These are phyloP conservation scores for Aspergillus nidulans DNA, from an alignment of 495 filamentous ascomycete species.

Conservation along the genomic window DNA sequence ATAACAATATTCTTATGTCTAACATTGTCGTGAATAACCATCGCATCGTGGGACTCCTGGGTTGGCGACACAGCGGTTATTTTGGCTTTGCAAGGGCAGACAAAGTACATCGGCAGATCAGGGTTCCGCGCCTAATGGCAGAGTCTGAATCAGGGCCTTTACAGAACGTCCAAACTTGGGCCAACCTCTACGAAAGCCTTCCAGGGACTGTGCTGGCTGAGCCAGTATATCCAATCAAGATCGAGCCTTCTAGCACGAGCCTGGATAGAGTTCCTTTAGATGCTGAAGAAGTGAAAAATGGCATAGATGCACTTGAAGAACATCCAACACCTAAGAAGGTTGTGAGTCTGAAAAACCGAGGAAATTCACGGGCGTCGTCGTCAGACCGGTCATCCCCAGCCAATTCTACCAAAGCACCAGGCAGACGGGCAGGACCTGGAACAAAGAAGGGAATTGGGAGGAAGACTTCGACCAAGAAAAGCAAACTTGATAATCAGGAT, in stretches of 20 bases:
- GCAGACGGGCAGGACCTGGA: conserved; percentile 34
- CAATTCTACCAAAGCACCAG: conserved; percentile 29
- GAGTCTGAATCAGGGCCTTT: conserved; percentile 5
- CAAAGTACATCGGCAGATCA: conserved; percentile 31
- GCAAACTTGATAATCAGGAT: conserved; percentile 47
- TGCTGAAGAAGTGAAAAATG: conserved; percentile 31
- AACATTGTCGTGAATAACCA: conserved; percentile 38
- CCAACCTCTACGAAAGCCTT: conserved; percentile 32
- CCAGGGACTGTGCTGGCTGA: conserved; percentile 18
- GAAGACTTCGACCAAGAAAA: conserved; percentile 55
- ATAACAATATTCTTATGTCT: conserved; percentile 37
- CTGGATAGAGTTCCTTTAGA: conserved; percentile 30
- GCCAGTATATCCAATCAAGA: conserved; percentile 30
- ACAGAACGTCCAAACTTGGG: conserved; percentile 21
- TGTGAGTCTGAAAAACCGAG: conserved; percentile 35
- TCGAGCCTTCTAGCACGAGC: conserved; percentile 27
- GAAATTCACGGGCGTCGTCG: conserved; percentile 28
- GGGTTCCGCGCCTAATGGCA: conserved; percentile 19
- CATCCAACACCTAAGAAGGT: conserved; percentile 39
- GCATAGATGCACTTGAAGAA: conserved; percentile 23
- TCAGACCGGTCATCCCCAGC: conserved; percentile 35
- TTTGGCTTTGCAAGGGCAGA: conserved; percentile 36
- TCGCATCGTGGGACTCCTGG: conserved; percentile 35
- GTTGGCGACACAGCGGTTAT: conserved; percentile 41
- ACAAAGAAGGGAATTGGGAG: conserved; percentile 56